Percentiles rank a stretch among this genome's conserved stretches.
Conservation (phyloP, 2,329 filamentous ascomycete genomes). For the Diaporthe citrichinensis region DNA sequence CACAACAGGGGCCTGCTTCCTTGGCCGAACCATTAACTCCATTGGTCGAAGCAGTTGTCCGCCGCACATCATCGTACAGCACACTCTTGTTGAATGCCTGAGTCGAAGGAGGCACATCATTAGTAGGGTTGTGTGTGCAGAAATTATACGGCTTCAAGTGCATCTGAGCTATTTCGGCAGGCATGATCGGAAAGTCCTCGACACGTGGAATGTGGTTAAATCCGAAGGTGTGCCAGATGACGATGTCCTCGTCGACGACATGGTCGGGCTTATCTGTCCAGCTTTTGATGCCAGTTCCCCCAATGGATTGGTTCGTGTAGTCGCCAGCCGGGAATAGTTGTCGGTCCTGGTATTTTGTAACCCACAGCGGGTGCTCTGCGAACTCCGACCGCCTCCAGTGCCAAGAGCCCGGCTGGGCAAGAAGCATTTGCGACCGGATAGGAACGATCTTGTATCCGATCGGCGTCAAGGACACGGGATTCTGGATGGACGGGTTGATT, state of each 20-base stretch:
- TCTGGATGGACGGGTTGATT: conserved; percentile 59
- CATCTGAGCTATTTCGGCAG: conserved; percentile 64
- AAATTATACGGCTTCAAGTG: conserved; percentile 64
- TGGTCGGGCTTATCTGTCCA: conserved; percentile 51
- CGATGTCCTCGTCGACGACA: conserved; percentile 65
- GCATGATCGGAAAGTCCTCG: conserved; percentile 80
- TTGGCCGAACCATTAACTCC: background rate
- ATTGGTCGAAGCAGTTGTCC: background rate
- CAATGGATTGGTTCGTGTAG: conserved; percentile 62
- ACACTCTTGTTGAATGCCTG: conserved; percentile 54
- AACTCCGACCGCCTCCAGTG: conserved; percentile 59
- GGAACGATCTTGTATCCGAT: conserved; percentile 63
- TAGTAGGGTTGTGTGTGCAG: conserved; percentile 63
- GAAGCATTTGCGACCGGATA: conserved; percentile 60
- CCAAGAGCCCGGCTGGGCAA: conserved; percentile 54
- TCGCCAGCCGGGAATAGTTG: conserved; percentile 59
- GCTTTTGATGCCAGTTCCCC: conserved; percentile 44
- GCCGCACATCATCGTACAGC: conserved; percentile 32
- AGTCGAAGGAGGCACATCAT: conserved; percentile 62
- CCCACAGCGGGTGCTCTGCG: conserved; percentile 59
- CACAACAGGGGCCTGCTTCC: background rate
- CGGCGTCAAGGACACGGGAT: conserved; percentile 59
- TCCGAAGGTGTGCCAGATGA: conserved; percentile 71
- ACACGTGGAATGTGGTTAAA: conserved; percentile 76
- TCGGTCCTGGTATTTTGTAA: conserved; percentile 52